Evolutionary conservation across 495 filamentous ascomycete genomes (phyloP).

Genomic region (Aspergillus baeticus): DNA sequence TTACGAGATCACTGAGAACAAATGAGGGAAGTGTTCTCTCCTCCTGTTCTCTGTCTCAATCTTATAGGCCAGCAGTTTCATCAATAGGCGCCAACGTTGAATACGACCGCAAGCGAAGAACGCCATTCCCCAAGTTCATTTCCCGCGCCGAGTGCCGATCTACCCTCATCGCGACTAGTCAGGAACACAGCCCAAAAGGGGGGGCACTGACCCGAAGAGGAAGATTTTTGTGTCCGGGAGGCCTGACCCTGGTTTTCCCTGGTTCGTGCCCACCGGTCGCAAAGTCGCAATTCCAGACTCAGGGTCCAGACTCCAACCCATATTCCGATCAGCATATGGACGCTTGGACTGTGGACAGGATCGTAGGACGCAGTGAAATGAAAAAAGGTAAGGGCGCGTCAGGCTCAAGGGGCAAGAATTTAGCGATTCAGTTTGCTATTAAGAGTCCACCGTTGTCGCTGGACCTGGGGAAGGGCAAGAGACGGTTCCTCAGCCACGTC

Average conservation of each 20-base stretch:
- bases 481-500: neutral
- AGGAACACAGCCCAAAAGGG: constrained; percentile 1
- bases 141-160: constrained; percentile 4
- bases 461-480: neutral
- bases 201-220: constrained; percentile 7
- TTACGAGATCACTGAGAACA: neutral
- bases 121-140: neutral
- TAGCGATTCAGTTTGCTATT: neutral
- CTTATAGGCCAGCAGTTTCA: neutral
- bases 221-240: neutral
- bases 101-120: neutral
- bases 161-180: constrained; percentile 9
- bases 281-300: neutral
- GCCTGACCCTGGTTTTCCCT: neutral
- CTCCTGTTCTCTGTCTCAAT: neutral
- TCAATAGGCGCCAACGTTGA: neutral
- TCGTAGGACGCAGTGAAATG: neutral
- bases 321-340: neutral
- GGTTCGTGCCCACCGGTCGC: neutral
- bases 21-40: neutral
- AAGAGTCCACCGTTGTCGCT: neutral
- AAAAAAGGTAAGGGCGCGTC: neutral
- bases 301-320: neutral
- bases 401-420: neutral
- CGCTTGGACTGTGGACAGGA: too few relatives aligned